These are phyloP conservation scores for Scutellaria barbata DNA, from an alignment of 257 asterid species.

Conservation along the genomic window DNA sequence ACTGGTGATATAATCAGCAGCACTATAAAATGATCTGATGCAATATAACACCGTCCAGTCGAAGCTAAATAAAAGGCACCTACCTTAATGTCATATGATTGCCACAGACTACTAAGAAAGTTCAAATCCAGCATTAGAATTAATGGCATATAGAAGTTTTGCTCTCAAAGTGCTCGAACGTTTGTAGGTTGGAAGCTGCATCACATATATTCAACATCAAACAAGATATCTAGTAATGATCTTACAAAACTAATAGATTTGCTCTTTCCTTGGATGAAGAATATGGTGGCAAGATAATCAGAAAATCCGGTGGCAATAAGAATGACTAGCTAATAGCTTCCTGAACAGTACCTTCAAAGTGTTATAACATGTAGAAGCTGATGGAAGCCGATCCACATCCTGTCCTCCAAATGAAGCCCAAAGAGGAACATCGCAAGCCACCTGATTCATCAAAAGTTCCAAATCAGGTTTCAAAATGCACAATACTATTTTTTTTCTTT, in stretches of 20 bases:
- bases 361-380: constrained; percentile 98
- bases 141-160: constrained; percentile 88
- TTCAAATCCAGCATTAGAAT: constrained; percentile 95
- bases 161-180: constrained; percentile 84
- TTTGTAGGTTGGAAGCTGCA: constrained; percentile 95
- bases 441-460: constrained; percentile 50
- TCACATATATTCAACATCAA: constrained; percentile 32
- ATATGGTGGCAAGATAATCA: constrained; percentile 20
- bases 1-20: too few relatives aligned
- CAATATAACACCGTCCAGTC: background rate
- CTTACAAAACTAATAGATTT: background rate
- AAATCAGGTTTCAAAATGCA: constrained; percentile 27
- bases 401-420: constrained; percentile 97
- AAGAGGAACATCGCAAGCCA: constrained; percentile 78
- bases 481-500: background rate
- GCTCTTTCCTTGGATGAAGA: background rate
- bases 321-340: constrained; percentile 9
- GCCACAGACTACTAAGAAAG: constrained; percentile 60
- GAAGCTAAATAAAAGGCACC: constrained; percentile 16
- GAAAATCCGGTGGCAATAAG: background rate
- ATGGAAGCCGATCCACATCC: constrained; percentile 98
- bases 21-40: background rate
- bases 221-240: constrained; percentile 19
- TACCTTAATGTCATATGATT: constrained; percentile 34
- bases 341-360: constrained; percentile 73